A percentile compares a stretch with the other conserved stretches of the same genome.
phyloP scores from a whole-genome alignment of 805 yeast species.

The Ogataea ramenticola region DNA sequence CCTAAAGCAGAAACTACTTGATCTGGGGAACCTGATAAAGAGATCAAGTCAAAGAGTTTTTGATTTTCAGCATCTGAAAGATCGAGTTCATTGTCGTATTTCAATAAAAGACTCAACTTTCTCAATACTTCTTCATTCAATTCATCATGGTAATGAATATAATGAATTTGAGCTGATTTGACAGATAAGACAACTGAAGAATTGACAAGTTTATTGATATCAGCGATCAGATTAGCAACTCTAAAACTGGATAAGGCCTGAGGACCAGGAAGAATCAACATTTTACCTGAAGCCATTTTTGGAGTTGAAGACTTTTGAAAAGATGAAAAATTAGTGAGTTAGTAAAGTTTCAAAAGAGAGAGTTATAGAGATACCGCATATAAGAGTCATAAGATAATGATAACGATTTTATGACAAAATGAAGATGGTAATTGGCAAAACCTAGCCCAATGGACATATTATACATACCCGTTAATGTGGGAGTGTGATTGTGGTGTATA shows the following conservation, averaged over 20 bases:
- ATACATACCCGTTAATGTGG: too few species aligned
- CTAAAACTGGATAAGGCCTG: conserved; percentile 84
- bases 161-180: conserved; percentile 74
- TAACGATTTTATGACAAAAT: too few species aligned
- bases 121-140: conserved; percentile 34
- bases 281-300: conserved; percentile 8
- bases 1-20: conserved; percentile 20
- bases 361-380: too few species aligned
- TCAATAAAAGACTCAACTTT: conserved; percentile 55
- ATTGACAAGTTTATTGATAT: conserved; percentile 65
- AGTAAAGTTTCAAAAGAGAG: too few species aligned
- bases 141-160: conserved; percentile 50
- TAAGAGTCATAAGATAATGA: too few species aligned
- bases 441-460: too few species aligned
- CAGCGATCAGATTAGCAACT: conserved; percentile 62
- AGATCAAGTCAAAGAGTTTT: conserved; percentile 17
- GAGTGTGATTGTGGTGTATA: too few species aligned
- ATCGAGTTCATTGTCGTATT: conserved; percentile 68
- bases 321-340: too few species aligned
- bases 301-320: background rate
- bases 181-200: conserved; percentile 62
- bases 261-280: conserved; percentile 75
- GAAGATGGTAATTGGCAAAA: too few species aligned
- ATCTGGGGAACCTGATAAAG: conserved; percentile 19
- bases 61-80: conserved; percentile 28